Percentiles rank a stretch among this genome's conserved stretches.
These are phyloP conservation scores for Neurospora sp. DNA, from an alignment of 2,329 filamentous ascomycete genomes.

Conservation along the genomic window DNA sequence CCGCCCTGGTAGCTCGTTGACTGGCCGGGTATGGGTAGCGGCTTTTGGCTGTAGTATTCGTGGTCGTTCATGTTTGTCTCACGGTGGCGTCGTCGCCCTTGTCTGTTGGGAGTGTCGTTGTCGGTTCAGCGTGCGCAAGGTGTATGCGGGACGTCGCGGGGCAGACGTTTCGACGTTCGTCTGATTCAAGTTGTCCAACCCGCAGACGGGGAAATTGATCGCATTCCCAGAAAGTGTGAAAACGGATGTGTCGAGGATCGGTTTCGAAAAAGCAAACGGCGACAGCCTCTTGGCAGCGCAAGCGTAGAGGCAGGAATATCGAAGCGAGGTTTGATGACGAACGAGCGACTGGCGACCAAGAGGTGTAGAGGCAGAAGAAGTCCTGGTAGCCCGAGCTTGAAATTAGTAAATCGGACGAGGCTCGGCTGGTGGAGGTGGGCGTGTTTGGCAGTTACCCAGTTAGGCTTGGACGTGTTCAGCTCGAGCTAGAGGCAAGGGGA, in stretches of 20 bases:
- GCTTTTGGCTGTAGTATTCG: conserved; percentile 49
- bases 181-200: not conserved
- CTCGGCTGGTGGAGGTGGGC: not conserved
- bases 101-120: not conserved
- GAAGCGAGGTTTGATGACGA: not conserved
- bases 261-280: not conserved
- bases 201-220: not conserved
- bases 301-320: not conserved
- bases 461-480: not conserved
- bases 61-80: conserved; percentile 46
- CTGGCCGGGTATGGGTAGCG: conserved; percentile 32
- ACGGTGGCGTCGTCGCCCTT: not conserved
- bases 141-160: not conserved
- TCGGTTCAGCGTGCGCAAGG: not conserved
- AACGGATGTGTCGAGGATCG: not conserved
- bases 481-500: not conserved
- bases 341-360: not conserved
- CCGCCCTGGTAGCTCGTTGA: conserved; percentile 23
- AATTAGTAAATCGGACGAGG: not conserved
- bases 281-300: not conserved
- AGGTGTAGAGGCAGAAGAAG: not conserved
- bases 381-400: not conserved
- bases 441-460: not conserved
- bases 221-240: not conserved
- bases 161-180: not conserved